Base-by-base conservation (phyloP, 2,329 filamentous ascomycete species). In the Arthrobotrys pseudoclavata region DNA sequence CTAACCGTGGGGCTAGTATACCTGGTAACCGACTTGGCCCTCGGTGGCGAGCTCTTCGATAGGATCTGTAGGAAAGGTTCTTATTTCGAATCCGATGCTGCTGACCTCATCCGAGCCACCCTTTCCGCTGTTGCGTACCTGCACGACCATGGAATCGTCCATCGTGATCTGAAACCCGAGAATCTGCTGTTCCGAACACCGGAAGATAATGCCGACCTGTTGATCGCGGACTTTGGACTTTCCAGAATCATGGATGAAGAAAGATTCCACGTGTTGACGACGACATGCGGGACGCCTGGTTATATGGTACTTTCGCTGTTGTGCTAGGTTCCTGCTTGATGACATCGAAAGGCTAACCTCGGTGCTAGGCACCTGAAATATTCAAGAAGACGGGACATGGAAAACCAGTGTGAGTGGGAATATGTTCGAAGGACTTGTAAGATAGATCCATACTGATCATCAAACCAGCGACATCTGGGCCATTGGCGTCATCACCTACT, bases 221-320 rank as follows among this genome's bases (percentile, higher is more conserved):
- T 99, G 74, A 99, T 99, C 83, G 96, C 96, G 79, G 96, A 99
- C 84, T 99, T 99, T 84, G 96, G 96, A 9, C 87, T 99, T 61
- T 96, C 92, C 26, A 90, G 96, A 74, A 97, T 99, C 85, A 98
- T 99, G 95, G 96, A 99, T 83, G 96, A 98, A 85, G 94, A 97
- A 84, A 93, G 97, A 83, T 98, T 98, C 84, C 96, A 98, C 83
- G 95, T 98, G 31, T 86, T 99, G 79, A 99, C 96, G 10, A 99
- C 96, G 0, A 99, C 96, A 0, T 99, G 96, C 83, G 96, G 96
- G 76, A 99, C 96, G 0, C 96, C 96, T 2, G 96, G 96, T 60
- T 99, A 99, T 85, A 99, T 99, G 96, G 67, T 70, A 53, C 7
- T 24, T 53, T 20, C 15, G 12, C 47, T 24, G 2, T 24, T 13